Evolutionary conservation across 306 rosid genomes (phyloP).

Genomic region (Oxytropis ochrocephala): DNA sequence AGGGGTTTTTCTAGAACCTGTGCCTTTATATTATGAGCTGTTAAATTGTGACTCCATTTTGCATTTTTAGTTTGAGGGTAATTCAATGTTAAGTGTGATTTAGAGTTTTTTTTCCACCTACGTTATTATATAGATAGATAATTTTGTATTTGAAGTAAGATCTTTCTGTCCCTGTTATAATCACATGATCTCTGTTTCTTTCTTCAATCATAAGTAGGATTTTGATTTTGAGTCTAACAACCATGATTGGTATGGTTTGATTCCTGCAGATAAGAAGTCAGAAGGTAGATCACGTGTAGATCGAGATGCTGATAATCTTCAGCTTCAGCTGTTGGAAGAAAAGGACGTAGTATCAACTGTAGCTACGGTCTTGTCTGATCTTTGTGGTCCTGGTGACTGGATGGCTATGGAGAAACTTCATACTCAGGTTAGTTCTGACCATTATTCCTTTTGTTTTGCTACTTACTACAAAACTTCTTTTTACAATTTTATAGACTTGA

Average conservation of each 20-base stretch:
- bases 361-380: conserved; percentile 92
- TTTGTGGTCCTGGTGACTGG: conserved; percentile 99
- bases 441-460: conserved; percentile 1
- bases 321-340: conserved; percentile 85
- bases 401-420: conserved; percentile 99
- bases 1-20: neutral
- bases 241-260: conserved; percentile 3
- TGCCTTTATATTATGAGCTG: neutral
- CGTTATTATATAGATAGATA: neutral
- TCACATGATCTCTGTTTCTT: neutral
- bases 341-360: conserved; percentile 99
- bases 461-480: neutral
- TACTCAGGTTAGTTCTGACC: conserved; percentile 57
- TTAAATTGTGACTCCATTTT: neutral
- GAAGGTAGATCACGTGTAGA: conserved; percentile 88
- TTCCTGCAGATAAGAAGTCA: conserved; percentile 68
- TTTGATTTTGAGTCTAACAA: neutral
- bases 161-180: neutral
- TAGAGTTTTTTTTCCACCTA: neutral
- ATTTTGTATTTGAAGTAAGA: neutral
- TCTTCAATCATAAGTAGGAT: neutral
- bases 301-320: conserved; percentile 83
- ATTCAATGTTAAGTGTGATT: neutral
- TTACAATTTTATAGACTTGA: neutral
- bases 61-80: neutral